phyloP scores from a whole-genome alignment of 2,329 filamentous ascomycete species.

The Thielaviopsis punctulata region DNA sequence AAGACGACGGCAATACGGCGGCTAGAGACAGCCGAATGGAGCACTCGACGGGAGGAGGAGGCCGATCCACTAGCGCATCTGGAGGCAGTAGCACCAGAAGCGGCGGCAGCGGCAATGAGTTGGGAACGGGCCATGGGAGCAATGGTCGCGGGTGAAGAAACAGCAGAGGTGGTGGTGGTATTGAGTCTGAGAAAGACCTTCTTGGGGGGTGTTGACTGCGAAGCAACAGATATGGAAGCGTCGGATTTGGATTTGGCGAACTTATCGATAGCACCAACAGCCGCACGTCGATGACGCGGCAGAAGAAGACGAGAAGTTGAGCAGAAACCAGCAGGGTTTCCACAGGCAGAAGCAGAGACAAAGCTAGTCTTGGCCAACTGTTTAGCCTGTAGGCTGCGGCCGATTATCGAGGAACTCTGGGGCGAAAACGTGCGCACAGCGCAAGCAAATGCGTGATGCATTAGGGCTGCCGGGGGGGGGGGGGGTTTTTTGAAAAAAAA shows the following conservation, averaged over 20 bases:
- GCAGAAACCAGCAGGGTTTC: not conserved
- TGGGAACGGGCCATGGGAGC: not conserved
- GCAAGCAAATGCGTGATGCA: slow-evolving; percentile 9
- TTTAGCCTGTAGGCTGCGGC: not conserved
- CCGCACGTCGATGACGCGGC: not conserved
- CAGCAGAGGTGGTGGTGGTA: not conserved
- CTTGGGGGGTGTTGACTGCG: not conserved
- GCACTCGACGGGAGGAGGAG: slow-evolving; percentile 25
- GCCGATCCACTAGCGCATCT: not conserved
- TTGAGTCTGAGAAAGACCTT: not conserved
- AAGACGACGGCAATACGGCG: slow-evolving; percentile 50
- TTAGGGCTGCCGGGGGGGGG: not conserved
- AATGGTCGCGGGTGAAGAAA: not conserved
- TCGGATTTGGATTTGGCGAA: not conserved
- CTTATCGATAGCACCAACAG: not conserved
- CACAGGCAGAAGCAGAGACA: not conserved
- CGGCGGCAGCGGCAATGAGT: not conserved
- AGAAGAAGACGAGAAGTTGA: not conserved
- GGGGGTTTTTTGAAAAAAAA: not conserved
- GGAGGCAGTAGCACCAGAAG: not conserved
- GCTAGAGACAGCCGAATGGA: slow-evolving; percentile 59
- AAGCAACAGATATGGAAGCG: not conserved
- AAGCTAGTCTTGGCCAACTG: not conserved
- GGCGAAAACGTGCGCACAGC: slow-evolving; percentile 8
- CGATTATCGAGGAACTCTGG: slow-evolving; percentile 3